phyloP scores from a whole-genome alignment of 768 basidiomycete genomes.

The Phaeolepiota aurea region DNA sequence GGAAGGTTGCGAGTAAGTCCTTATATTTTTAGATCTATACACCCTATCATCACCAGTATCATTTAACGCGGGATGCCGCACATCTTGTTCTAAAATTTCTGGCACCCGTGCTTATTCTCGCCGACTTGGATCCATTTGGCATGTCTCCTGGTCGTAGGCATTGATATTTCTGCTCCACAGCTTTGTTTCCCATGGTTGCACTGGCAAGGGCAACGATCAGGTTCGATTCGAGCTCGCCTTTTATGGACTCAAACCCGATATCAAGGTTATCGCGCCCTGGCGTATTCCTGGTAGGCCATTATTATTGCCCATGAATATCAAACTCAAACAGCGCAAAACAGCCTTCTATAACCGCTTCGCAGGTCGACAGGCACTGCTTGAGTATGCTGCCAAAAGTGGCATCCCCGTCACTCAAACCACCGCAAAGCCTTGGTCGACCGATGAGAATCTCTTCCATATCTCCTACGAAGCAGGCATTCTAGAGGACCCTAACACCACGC shows the following conservation, averaged over 20 bases:
- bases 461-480: conserved; percentile 99
- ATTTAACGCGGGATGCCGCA: too few relatives aligned
- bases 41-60: neutral
- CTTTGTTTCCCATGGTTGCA: conserved; percentile 97
- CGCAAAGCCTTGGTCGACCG: conserved; percentile 98
- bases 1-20: conserved; percentile 90
- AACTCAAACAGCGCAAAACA: neutral
- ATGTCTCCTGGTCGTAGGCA: conserved; percentile 1
- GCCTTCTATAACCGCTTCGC: conserved; percentile 98
- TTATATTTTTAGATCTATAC: neutral
- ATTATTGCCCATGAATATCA: neutral
- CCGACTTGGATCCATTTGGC: too few relatives aligned
- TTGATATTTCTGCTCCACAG: conserved; percentile 25
- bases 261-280: conserved; percentile 99
- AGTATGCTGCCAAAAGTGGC: conserved; percentile 77
- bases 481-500: conserved; percentile 92
- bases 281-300: conserved; percentile 70
- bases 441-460: conserved; percentile 99
- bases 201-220: conserved; percentile 99
- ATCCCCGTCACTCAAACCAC: conserved; percentile 95
- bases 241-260: conserved; percentile 96
- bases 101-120: too few relatives aligned
- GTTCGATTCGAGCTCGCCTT: conserved; percentile 99
- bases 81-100: too few relatives aligned
- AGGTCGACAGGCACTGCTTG: conserved; percentile 88